Evolutionary conservation across 2,329 filamentous ascomycete species (phyloP), one percentile per base, ranked within the genome.

Genomic region (Sporothrix phasma): DNA sequence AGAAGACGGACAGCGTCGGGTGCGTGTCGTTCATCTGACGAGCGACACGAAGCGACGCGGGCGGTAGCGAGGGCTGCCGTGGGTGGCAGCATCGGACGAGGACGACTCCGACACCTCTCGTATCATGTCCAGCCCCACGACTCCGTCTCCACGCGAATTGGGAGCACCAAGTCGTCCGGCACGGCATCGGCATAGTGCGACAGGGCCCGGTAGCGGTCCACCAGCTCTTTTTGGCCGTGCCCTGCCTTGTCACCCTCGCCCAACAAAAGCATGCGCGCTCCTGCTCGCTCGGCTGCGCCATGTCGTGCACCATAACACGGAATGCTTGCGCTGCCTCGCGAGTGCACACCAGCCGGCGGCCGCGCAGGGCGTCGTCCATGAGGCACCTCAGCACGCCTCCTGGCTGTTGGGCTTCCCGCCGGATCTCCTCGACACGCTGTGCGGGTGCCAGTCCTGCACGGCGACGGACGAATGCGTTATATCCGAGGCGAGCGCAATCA

Each of bases 401-500:
- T 5, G 86, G 83, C 61, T 85, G 79, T 45, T 81, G 76, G 39
- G 78, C 77, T 72, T 92, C 89, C 37, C 85, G 77, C 65, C 84
- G 79, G 65, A 90, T 83, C 70, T 90, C 87, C 15, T 81, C 79
- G 60, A 81, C 76, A 59, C 90, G 84, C 49, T 84, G 83, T 24
- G 77, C 68, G 87, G 85, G 69, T 76, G 76, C 71, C 76, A 76
- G 1, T 74, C 70, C 65, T 77, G 71, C 34, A 72, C 68, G 0
- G 69, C 59, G 5, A 79, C 73, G 6, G 68, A 65, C 4, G 70
- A 70, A 71, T 92, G 87, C 1, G 86, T 88, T 29, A 92, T 84
- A 69, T 92, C 89, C 0, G 88, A 90, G 1, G 88, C 82, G 2
- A 92, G 76, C 4, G 88, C 88, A 5, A 92, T 80, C 5, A 92